A percentile compares a stretch with the other conserved stretches of the same genome.
These are phyloP conservation scores for Cantharellus anzutake DNA, from an alignment of 768 basidiomycete species.

Conservation along the genomic window DNA sequence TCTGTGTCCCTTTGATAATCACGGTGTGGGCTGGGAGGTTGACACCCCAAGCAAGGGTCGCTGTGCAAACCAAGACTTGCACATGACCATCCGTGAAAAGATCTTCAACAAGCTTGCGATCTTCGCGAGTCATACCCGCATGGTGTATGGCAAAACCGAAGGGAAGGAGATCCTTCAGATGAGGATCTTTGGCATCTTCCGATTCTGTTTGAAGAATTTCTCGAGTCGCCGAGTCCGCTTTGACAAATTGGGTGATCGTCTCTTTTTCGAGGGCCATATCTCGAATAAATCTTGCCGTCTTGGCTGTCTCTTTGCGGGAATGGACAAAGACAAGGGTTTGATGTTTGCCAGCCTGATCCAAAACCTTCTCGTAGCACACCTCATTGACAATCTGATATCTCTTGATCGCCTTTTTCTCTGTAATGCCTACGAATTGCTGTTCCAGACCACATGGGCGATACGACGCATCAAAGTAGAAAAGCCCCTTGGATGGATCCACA, in stretches of 20 bases:
- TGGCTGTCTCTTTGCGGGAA: slow-evolving; percentile 94
- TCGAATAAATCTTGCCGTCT: slow-evolving; percentile 85
- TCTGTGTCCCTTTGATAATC: slow-evolving; percentile 99
- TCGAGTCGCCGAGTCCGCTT: slow-evolving; percentile 76
- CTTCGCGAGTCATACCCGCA: slow-evolving; percentile 86
- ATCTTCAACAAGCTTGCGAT: slow-evolving; percentile 83
- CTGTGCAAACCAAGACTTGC: slow-evolving; percentile 91
- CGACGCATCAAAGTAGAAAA: slow-evolving; percentile 93
- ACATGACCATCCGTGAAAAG: slow-evolving; percentile 83
- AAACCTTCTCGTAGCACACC: slow-evolving; percentile 96
- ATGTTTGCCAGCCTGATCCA: slow-evolving; percentile 79
- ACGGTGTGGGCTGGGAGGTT: slow-evolving; percentile 95
- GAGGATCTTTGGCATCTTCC: slow-evolving; percentile 59
- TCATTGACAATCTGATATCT: slow-evolving; percentile 97
- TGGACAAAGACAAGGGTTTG: slow-evolving; percentile 95
- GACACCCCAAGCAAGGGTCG: slow-evolving; percentile 98
- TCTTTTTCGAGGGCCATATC: slow-evolving; percentile 95
- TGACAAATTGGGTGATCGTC: slow-evolving; percentile 90
- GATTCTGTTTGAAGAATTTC: slow-evolving; percentile 81
- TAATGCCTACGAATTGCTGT: slow-evolving; percentile 93
- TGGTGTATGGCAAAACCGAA: slow-evolving; percentile 98
- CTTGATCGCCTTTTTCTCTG: slow-evolving; percentile 99
- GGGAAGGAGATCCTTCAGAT: slow-evolving; percentile 75
- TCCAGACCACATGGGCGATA: slow-evolving; percentile 89
- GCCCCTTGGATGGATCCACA: slow-evolving; percentile 75